phyloP scores from a whole-genome alignment of 2,329 filamentous ascomycete species.

The Neonectria hederae region DNA sequence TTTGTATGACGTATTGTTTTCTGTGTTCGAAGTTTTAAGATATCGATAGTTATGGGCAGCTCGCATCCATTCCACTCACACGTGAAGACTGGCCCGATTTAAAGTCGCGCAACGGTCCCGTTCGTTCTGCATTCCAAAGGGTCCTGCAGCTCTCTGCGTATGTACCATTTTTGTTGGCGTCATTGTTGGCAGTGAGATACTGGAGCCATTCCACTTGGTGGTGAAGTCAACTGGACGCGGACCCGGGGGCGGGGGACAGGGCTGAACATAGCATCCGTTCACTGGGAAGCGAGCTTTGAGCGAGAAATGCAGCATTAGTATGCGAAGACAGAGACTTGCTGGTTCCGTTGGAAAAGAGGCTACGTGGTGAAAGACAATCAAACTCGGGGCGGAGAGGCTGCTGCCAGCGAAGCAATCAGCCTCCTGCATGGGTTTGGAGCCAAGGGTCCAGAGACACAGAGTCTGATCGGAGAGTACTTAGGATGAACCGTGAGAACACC shows the following conservation, averaged over 20 bases:
- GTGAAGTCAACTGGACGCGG: slow-evolving; percentile 10
- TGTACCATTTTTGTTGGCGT: slow-evolving; percentile 20
- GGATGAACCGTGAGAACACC: no score
- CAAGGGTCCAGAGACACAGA: slow-evolving; percentile 20
- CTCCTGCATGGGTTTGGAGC: slow-evolving; percentile 20
- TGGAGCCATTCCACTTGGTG: slow-evolving; percentile 13
- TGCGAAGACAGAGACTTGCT: slow-evolving; percentile 3
- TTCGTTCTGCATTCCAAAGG: slow-evolving; percentile 2
- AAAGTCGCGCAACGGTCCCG: slow-evolving; percentile 1
- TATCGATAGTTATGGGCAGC: no score
- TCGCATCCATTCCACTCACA: no score
- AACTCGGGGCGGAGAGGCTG: slow-evolving; percentile 12
- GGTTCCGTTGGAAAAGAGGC: slow-evolving; percentile 17
- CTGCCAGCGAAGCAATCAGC: slow-evolving; percentile 36
- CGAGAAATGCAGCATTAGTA: background rate
- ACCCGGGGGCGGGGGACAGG: slow-evolving; percentile 23
- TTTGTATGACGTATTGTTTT: background rate
- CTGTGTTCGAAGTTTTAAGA: background rate
- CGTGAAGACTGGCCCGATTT: background rate
- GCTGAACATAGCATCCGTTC: slow-evolving; percentile 24
- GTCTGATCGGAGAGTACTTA: slow-evolving; percentile 7
- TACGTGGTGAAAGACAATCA: slow-evolving; percentile 21
- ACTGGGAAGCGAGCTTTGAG: slow-evolving; percentile 19
- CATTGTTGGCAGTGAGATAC: background rate
- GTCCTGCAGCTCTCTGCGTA: slow-evolving; percentile 12